Evolutionary conservation across 371 early-diverging fungal species (phyloP), one percentile per base, ranked within the genome.

Genomic region (Mortierella sp.): DNA sequence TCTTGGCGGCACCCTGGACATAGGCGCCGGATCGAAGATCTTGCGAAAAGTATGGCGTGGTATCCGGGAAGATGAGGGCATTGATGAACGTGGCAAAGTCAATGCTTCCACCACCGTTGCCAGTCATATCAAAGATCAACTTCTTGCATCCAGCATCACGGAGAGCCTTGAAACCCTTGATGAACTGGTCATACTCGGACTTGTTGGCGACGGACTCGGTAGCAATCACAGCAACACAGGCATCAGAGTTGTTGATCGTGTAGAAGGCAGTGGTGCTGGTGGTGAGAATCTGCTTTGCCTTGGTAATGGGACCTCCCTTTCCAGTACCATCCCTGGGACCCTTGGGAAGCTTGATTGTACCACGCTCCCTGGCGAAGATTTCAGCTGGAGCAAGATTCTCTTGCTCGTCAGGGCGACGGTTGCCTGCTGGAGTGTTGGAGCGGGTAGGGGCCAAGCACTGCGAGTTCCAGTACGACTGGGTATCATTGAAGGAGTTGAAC

Each of bases 31-130:
- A 24, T 13, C 64, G 56, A 22, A 71, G 7, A 39, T 71, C 71
- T 37, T 60, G 43, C 12, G 49, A 55, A 46, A 60, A 60, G 41
- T 60, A 64, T 16, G 71, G 71, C 28, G 46, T 52, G 16, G 59
- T 17, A 27, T 54, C 54, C 21, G 71, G 71, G 60, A 70, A 70
- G 51, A 70, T 41, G 29, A 63, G 34, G 28, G 31, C 19, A 48
- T 70, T 70, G 63, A 70, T 45, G 40, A 54, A 70, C 39, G 53
- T 49, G 45, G 60, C 71, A 40, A 63, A 63, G 19, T 70, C 71
- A 9, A 63, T 54, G 28, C 49, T 37, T 21, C 71, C 71, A 44
- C 71, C 64, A 45, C 64, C 65, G 41, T 71, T 71, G 60, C 49
- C 50, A 41, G 60, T 60, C 60, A 71, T 54, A 48, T 71, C 64